phyloP scores from a whole-genome alignment of 2,329 filamentous ascomycete species.

The Cryphonectria radicalis region DNA sequence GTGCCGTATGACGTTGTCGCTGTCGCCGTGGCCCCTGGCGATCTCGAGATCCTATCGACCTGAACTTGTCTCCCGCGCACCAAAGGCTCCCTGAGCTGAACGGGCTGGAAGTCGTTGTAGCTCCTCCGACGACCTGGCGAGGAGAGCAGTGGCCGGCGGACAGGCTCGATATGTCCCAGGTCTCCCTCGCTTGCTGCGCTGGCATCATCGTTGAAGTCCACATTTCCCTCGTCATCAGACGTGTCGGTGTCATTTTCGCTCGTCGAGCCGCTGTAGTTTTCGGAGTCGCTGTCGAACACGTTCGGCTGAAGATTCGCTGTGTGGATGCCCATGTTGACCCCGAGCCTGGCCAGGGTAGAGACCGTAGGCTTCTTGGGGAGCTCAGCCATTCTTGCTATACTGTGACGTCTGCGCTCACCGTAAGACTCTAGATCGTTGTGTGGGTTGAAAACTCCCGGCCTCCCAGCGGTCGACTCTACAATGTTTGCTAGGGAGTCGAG shows the following conservation, averaged over 20 bases:
- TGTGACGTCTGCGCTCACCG: conserved; percentile 43
- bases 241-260: conserved; percentile 35
- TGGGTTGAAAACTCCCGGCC: conserved; percentile 50
- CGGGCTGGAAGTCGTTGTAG: conserved; percentile 41
- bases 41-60: conserved; percentile 21
- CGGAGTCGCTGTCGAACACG: conserved; percentile 52
- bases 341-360: conserved; percentile 56
- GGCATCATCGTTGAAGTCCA: conserved; percentile 44
- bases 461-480: conserved; percentile 47
- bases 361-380: conserved; percentile 65
- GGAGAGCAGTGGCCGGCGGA: conserved; percentile 36
- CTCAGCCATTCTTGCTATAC: conserved; percentile 63
- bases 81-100: conserved; percentile 11
- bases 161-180: conserved; percentile 41
- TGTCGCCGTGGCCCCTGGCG: conserved; percentile 1
- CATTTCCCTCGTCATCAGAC: conserved; percentile 34
- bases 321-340: conserved; percentile 72
- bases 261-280: conserved; percentile 32
- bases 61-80: conserved; percentile 23
- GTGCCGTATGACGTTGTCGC: conserved; percentile 19
- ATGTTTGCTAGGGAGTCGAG: conserved; percentile 49
- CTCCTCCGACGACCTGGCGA: conserved; percentile 43
- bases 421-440: conserved; percentile 39
- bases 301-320: conserved; percentile 72
- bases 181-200: conserved; percentile 49